Evolutionary conservation across 2,329 filamentous ascomycete genomes (phyloP), one percentile per base, ranked within the genome.

Genomic region (Phyllosticta citriasiana): DNA sequence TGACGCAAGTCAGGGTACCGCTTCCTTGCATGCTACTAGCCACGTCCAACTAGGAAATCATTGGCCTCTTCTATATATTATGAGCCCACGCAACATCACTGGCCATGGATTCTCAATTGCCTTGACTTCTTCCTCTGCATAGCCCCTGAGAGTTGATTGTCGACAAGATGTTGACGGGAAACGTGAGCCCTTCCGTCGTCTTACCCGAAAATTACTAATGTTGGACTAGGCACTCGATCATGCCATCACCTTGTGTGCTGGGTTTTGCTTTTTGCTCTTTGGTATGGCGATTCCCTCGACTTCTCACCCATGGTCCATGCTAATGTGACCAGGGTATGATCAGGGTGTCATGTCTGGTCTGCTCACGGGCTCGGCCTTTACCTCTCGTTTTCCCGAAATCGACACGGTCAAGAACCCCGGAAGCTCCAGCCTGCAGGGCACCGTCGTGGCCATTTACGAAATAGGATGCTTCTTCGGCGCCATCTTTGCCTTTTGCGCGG

Each of bases 391-490:
- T 25, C 59, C 59, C 35, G 55, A 40, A 7, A 61, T 61, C 24
- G 59, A 61, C n/a, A 61, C 59, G 12, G 7, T 19, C n/a, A 54
- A 72, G 50, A 77, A 80, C 66, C 69, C 70, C 51, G 66, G 74
- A 60, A 78, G 79, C 64, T 74, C 77, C 10, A 77, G 73, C 4
- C 69, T 76, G n/a, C 77, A 79, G 67, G 77, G 77, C 19, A 82
- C 80, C 0, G 79, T 83, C 10, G 82, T 80, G 1, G 81, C 82
- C 2, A 79, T 84, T 59, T 84, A 84, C 67, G 59, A 61, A 22
- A 57, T 61, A 2, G 54, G 59, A 22, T 57, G 54, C 40, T 61
- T 61, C 25, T 71, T 84, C 53, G 84, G 83, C 16, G 82, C 77
- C 1, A 71, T 82, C 35, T 66, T 77, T 2, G 76, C 78, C 16